Evolutionary conservation across 2,329 filamentous ascomycete species (phyloP).

Genomic region (Fusarium liriodendri): DNA sequence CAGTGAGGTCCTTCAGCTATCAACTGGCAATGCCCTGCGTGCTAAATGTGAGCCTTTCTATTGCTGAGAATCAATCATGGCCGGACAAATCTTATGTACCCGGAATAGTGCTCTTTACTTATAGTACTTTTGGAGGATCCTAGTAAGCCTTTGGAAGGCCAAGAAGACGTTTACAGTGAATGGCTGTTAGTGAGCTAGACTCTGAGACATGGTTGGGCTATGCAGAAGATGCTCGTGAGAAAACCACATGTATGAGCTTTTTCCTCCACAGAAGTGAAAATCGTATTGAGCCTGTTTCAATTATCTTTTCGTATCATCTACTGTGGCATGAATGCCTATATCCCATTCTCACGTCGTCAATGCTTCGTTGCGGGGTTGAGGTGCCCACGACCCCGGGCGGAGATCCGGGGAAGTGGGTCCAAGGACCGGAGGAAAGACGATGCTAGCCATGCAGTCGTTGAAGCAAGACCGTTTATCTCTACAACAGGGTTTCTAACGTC

Average conservation of each 20-base stretch:
- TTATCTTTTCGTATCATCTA: background rate
- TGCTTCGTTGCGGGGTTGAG: background rate
- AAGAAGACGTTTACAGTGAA: conserved; percentile 25
- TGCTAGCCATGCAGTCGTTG: background rate
- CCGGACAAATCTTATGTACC: conserved; percentile 10
- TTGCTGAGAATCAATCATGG: conserved; percentile 11
- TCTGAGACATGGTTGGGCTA: background rate
- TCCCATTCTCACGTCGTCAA: background rate
- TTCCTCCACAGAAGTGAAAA: background rate
- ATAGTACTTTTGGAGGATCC: background rate
- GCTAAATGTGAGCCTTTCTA: background rate
- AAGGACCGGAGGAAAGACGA: background rate
- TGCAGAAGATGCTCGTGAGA: background rate
- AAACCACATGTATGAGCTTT: background rate
- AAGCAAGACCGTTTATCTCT: background rate
- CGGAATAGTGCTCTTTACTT: background rate
- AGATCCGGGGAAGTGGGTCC: conserved; percentile 11
- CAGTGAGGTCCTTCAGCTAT: background rate
- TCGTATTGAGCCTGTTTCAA: background rate
- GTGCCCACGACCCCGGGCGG: conserved; percentile 18
- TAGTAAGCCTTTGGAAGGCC: background rate
- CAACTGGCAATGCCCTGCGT: background rate
- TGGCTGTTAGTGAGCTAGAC: background rate
- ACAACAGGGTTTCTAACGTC: background rate
- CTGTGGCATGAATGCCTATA: background rate